Conservation (phyloP, 139 green algal species). For the Gonium pectorale region DNA sequence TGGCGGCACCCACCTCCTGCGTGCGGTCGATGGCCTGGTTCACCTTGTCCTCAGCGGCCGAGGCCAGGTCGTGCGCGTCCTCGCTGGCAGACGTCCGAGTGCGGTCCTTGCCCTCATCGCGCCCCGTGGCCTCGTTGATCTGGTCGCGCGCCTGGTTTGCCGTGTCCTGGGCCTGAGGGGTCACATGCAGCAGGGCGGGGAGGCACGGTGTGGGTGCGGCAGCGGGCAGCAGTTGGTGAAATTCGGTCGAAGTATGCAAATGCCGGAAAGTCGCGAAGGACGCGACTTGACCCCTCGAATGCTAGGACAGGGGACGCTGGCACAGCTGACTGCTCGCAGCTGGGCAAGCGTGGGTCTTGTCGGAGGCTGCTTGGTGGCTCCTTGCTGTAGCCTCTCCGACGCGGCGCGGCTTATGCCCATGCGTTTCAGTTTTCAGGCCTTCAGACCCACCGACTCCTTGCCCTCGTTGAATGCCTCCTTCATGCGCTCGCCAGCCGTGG, state of each 20-base stretch:
- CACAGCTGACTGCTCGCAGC: background rate
- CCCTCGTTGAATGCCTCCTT: background rate
- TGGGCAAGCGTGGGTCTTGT: background rate
- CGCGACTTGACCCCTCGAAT: background rate
- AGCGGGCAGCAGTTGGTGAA: background rate
- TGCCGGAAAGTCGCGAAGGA: too few relatives aligned
- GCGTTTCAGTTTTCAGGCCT: background rate
- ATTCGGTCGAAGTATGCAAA: background rate
- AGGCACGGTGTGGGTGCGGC: background rate
- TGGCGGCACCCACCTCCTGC: background rate
- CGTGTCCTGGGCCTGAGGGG: background rate
- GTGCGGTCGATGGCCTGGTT: conserved; percentile 5
- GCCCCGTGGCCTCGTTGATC: background rate
- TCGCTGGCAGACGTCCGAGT: conserved; percentile 19
- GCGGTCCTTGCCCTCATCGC: conserved; percentile 18
- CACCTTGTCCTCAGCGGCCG: background rate
- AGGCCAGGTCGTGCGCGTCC: conserved; percentile 24
- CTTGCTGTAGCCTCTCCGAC: background rate
- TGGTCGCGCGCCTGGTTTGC: background rate
- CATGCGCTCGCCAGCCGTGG: background rate
- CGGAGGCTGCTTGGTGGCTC: background rate
- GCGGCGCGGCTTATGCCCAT: background rate
- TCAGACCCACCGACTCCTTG: background rate
- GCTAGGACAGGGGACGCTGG: background rate
- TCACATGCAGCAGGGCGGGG: background rate